Evolutionary conservation across 441 rosid species (phyloP).

Genomic region (Corymbia citriodora): DNA sequence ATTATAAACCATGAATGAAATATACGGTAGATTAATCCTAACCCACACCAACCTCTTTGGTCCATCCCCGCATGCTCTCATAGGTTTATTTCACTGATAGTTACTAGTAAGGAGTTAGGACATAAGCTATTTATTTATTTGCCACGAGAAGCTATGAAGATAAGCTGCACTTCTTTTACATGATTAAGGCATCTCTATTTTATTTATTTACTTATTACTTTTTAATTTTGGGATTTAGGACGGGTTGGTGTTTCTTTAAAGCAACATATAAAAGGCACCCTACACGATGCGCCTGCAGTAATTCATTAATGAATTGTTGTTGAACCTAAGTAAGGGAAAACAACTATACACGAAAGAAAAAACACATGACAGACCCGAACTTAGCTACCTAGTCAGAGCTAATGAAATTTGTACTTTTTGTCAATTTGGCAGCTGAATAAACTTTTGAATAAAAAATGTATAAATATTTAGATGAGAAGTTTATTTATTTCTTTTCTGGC

Average conservation of each 20-base stretch:
- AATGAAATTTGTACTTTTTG: neutral
- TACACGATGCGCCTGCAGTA: neutral
- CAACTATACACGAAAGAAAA: neutral
- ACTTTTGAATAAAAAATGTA: neutral
- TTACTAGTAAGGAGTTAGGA: neutral
- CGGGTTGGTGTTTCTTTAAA: neutral
- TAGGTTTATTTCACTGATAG: neutral
- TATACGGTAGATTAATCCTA: neutral
- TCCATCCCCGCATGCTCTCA: neutral
- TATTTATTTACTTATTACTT: neutral
- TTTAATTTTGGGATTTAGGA: neutral
- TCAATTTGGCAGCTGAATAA: neutral
- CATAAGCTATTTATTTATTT: neutral
- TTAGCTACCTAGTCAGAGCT: neutral
- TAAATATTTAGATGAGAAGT: neutral
- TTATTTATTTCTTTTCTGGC: neutral
- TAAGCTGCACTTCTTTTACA: neutral
- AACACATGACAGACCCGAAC: too few species aligned
- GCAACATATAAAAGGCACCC: neutral
- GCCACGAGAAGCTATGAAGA: neutral
- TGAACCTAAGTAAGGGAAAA: neutral
- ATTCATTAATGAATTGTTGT: neutral
- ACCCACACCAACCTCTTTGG: neutral
- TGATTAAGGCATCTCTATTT: neutral
- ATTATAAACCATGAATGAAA: neutral